Percentiles rank a stretch among this genome's conserved stretches.
phyloP scores from a whole-genome alignment of 345 rosid species.

The Gossypium turneri region DNA sequence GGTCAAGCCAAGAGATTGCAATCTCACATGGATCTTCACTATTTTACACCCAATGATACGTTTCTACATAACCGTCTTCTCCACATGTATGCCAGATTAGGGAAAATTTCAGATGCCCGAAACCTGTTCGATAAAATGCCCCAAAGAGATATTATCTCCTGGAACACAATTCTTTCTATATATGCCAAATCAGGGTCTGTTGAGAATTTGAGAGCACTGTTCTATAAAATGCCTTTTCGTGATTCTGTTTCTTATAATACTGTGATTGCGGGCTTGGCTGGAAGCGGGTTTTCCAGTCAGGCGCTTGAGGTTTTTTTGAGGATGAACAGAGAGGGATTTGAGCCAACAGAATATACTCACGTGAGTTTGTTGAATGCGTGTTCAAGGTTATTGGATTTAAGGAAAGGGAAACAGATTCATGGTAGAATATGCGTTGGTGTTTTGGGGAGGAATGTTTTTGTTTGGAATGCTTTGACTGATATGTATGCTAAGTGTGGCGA shows the following conservation, averaged over 20 bases:
- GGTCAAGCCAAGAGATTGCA: constrained; percentile 45
- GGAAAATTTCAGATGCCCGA: constrained; percentile 30
- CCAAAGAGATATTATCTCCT: constrained; percentile 41
- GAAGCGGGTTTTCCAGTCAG: constrained; percentile 30
- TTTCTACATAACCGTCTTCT: constrained; percentile 55
- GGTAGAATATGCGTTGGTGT: constrained; percentile 37
- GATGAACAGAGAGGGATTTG: constrained; percentile 37
- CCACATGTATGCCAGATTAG: constrained; percentile 40
- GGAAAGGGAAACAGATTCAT: constrained; percentile 50
- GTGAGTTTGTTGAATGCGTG: constrained; percentile 55
- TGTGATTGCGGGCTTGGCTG: constrained; percentile 38
- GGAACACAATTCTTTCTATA: constrained; percentile 56
- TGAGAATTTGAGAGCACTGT: constrained; percentile 35
- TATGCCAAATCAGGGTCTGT: constrained; percentile 34
- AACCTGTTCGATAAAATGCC: constrained; percentile 57
- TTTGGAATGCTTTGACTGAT: constrained; percentile 53
- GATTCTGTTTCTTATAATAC: constrained; percentile 58
- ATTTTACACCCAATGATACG: constrained; percentile 30
- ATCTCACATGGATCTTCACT: constrained; percentile 48
- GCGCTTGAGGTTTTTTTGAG: constrained; percentile 35
- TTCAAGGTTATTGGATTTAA: constrained; percentile 41
- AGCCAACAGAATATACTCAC: constrained; percentile 42
- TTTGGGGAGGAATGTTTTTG: constrained; percentile 34
- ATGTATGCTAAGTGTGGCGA: constrained; percentile 53
- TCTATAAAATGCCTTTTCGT: constrained; percentile 39